Base-by-base conservation (phyloP, 345 rosid species). In the Salix purpurea region DNA sequence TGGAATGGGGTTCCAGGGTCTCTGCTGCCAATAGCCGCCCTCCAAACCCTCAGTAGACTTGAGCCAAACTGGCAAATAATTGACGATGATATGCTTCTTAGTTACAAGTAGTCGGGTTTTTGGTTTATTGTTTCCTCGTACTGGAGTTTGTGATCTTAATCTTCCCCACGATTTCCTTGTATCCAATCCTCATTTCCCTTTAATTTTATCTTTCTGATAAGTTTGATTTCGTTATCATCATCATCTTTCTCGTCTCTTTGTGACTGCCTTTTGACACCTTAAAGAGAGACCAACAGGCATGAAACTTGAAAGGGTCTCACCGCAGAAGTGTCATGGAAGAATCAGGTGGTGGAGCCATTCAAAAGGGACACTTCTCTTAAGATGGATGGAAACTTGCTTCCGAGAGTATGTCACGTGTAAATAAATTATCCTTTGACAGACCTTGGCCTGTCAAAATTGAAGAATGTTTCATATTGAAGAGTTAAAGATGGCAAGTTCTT, bases 1-100 rank as follows among this genome's bases (percentile, higher is more conserved):
- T 92, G 67, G 93, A 92, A 70, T 92, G 93, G 93, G 94, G 94
- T 46, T 88, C 93, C 26, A 86, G 97, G 68, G 93, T 92, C 71
- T 88, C 93, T 16, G 89, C 88, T 69, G 97, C 94, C 42, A 92
- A 92, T 68, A 87, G 93, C 81, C 97, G 94, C 36, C 93, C 93
- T 11, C 94, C 92, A 2, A 90, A 86, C 76, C 92, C 92, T 70
- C 92, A 87, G 88, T 89, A 84, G 78, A 74, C 2, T 36, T 42
- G 11, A 15, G 13, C 28, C 28, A 14, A 10, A 2, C 2, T n/a
- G 19, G 18, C 34, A 26, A 12, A 12, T n/a, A 3, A n/a, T 10
- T 19, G 21, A 13, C 1, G 24, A 13, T 10, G 7, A 24, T 39
- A 52, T 67, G 16, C 37, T 58, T 16, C 39, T 13, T 19, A 26